Conservation (phyloP, 2,329 filamentous ascomycete species). For the Colletotrichum godetiae region DNA sequence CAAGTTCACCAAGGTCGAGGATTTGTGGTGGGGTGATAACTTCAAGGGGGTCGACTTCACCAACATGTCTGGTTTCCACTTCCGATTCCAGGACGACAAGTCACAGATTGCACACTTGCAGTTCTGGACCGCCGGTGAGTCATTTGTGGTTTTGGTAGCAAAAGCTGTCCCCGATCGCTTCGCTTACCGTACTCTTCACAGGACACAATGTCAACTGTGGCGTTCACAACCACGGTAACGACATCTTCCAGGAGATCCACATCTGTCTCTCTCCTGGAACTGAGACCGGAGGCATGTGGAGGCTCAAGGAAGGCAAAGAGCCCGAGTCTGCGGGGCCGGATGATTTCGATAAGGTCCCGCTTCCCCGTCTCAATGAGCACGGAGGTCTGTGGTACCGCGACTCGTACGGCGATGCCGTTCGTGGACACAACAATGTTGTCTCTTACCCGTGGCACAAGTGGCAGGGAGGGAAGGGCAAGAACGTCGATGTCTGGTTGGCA, state of each 20-base stretch:
- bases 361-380: not conserved
- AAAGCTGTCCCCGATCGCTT: not conserved
- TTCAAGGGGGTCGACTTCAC: slow-evolving; percentile 18
- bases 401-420: not conserved
- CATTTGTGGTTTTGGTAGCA: not conserved
- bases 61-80: slow-evolving; percentile 16
- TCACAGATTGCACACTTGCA: not conserved
- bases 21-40: slow-evolving; percentile 1
- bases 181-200: not conserved
- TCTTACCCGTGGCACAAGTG: not conserved
- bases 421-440: not conserved
- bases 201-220: not conserved
- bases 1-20: slow-evolving; percentile 9
- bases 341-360: not conserved
- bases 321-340: not conserved
- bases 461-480: not conserved
- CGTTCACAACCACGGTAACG: slow-evolving; percentile 1
- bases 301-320: not conserved
- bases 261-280: not conserved
- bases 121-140: not conserved
- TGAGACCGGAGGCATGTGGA: not conserved
- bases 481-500: not conserved
- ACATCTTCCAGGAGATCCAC: not conserved
- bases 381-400: not conserved
- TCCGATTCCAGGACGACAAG: not conserved